Percentiles rank a stretch among this genome's conserved stretches.
Evolutionary conservation across 1,139 yeast genomes (phyloP).

Genomic region (Saccharomyces hybrid): DNA sequence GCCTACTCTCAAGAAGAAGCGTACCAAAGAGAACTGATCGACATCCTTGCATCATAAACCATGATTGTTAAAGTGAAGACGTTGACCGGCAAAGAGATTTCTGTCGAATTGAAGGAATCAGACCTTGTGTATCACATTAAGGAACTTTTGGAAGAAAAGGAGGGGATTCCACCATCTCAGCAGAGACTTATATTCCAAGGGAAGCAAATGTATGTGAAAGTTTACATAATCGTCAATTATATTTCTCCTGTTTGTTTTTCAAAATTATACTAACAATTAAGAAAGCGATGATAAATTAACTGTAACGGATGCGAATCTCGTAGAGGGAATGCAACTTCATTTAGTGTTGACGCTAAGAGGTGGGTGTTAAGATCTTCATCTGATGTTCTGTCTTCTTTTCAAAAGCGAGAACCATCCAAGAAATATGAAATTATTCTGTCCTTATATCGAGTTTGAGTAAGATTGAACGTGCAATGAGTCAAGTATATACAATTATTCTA

Average conservation of each 20-base stretch:
- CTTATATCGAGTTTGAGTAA: background rate
- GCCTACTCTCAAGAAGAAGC: background rate
- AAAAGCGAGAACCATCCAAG: background rate
- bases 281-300: constrained; percentile 61
- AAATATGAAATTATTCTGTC: background rate
- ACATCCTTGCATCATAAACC: background rate
- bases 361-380: constrained; percentile 36
- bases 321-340: constrained; percentile 76
- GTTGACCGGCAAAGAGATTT: constrained; percentile 71
- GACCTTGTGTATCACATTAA: constrained; percentile 74
- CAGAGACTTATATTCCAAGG: constrained; percentile 89
- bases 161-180: constrained; percentile 95
- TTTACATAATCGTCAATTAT: background rate
- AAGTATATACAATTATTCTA: background rate
- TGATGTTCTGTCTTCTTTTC: background rate
- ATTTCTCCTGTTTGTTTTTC: background rate
- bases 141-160: constrained; percentile 91
- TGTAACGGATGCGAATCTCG: constrained; percentile 55
- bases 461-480: background rate
- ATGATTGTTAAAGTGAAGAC: constrained; percentile 40
- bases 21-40: background rate
- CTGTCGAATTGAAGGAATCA: constrained; percentile 67
- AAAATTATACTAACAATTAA: constrained; percentile 10
- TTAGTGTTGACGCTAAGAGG: constrained; percentile 87
- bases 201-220: constrained; percentile 62